phyloP scores from a whole-genome alignment of 176 grass and related monocot genomes.

The Zoysia pacifica region DNA sequence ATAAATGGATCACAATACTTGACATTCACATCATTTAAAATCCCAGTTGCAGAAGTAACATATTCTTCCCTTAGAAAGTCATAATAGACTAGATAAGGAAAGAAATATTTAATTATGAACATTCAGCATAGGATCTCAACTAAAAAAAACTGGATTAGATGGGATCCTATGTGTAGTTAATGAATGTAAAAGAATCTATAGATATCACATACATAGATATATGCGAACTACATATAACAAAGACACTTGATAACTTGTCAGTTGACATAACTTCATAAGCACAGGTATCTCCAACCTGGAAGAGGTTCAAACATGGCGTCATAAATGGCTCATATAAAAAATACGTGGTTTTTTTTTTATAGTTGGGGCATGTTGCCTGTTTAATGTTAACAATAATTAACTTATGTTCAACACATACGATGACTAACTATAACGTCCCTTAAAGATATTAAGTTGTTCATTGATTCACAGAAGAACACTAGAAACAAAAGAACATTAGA shows the following conservation, averaged over 20 bases:
- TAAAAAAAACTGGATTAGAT: constrained; percentile 3
- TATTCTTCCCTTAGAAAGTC: neutral
- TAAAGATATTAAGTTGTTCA: neutral
- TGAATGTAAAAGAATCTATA: neutral
- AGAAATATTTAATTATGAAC: constrained; percentile 6
- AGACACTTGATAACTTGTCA: constrained; percentile 30
- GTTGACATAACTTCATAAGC: neutral
- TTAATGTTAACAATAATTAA: constrained; percentile 17
- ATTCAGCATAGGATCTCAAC: neutral
- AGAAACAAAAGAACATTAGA: constrained; percentile 9
- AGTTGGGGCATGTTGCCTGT: neutral
- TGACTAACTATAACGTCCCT: neutral
- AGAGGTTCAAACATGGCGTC: neutral
- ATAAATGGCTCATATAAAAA: neutral
- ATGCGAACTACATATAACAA: neutral
- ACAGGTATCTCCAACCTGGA: neutral
- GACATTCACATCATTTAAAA: constrained; percentile 21
- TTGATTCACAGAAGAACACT: neutral
- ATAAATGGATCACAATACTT: neutral
- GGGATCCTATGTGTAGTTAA: neutral
- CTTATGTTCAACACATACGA: neutral
- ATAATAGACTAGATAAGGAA: constrained; percentile 10
- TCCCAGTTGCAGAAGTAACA: neutral
- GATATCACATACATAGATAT: neutral
- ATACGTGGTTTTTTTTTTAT: neutral